These are phyloP conservation scores for Globisporangium alternatum DNA, from an alignment of 352 stramenopile genomes.

Conservation along the genomic window DNA sequence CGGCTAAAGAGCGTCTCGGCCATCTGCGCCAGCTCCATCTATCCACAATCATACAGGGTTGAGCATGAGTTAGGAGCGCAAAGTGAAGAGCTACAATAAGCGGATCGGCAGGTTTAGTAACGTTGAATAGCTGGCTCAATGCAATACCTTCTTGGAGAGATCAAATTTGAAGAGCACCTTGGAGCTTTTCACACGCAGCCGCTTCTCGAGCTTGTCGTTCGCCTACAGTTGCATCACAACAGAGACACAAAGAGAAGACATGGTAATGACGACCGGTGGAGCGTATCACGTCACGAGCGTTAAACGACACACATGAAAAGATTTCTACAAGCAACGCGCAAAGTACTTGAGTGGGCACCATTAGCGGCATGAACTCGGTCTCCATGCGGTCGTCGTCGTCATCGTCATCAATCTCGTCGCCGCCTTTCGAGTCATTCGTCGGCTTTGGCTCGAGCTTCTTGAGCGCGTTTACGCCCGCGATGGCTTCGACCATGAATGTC, in stretches of 20 bases:
- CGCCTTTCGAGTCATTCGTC: neutral
- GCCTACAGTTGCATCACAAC: slow-evolving; percentile 23
- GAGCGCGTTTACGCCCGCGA: slow-evolving; percentile 78
- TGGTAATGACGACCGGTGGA: slow-evolving; percentile 4
- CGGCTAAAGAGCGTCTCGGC: slow-evolving; percentile 70
- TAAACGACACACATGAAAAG: neutral
- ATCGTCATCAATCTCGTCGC: slow-evolving; percentile 26
- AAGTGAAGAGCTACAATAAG: neutral
- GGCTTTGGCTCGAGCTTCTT: slow-evolving; percentile 31
- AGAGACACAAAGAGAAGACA: slow-evolving; percentile 4
- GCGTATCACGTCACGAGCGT: slow-evolving; percentile 1
- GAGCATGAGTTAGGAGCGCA: neutral
- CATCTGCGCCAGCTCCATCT: slow-evolving; percentile 87
- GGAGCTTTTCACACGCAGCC: slow-evolving; percentile 32
- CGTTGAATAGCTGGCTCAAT: neutral
- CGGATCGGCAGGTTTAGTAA: neutral
- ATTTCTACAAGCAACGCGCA: slow-evolving; percentile 1
- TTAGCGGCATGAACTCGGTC: slow-evolving; percentile 76
- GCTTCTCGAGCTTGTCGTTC: slow-evolving; percentile 53
- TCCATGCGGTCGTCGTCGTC: slow-evolving; percentile 32
- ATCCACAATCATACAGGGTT: neutral
- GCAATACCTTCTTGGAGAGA: slow-evolving; percentile 66
- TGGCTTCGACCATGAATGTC: slow-evolving; percentile 86
- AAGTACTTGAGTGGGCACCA: slow-evolving; percentile 71
- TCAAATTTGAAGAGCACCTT: slow-evolving; percentile 54